phyloP scores from a whole-genome alignment of 2,329 filamentous ascomycete genomes.

The Cordyceps tenuipes region DNA sequence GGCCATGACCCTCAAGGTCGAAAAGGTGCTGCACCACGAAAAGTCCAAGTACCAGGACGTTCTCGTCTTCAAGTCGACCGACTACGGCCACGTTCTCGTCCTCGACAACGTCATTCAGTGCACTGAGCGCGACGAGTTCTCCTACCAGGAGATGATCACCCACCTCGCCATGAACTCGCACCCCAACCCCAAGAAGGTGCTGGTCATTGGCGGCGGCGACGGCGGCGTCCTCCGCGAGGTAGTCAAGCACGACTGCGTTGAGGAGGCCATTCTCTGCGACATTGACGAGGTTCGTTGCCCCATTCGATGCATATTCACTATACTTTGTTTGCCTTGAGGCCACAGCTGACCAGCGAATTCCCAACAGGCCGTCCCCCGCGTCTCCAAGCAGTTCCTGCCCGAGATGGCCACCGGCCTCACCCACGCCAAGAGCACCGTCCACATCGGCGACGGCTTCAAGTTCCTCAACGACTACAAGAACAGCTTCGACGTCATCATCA shows the following conservation, averaged over 20 bases:
- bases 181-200: slow-evolving; percentile 95
- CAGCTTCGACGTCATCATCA: slow-evolving; percentile 98
- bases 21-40: slow-evolving; percentile 97
- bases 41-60: slow-evolving; percentile 99
- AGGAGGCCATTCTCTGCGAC: slow-evolving; percentile 94
- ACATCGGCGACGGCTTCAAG: slow-evolving; percentile 97
- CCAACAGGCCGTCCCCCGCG: slow-evolving; percentile 73
- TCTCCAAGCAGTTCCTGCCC: slow-evolving; percentile 96
- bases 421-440: slow-evolving; percentile 86
- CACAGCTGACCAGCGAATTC: neutral
- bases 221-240: slow-evolving; percentile 96
- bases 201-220: slow-evolving; percentile 96
- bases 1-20: slow-evolving; percentile 97
- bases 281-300: slow-evolving; percentile 66
- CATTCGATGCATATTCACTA: neutral
- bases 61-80: slow-evolving; percentile 94
- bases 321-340: neutral
- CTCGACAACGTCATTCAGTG: slow-evolving; percentile 98
- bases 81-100: slow-evolving; percentile 93
- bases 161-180: slow-evolving; percentile 98
- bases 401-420: slow-evolving; percentile 88
- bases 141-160: slow-evolving; percentile 99
- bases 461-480: slow-evolving; percentile 96
- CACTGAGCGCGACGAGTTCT: slow-evolving; percentile 98
- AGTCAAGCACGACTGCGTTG: slow-evolving; percentile 95